Conservation (phyloP, 352 stramenopile species). For the Phytophthora citricola region DNA sequence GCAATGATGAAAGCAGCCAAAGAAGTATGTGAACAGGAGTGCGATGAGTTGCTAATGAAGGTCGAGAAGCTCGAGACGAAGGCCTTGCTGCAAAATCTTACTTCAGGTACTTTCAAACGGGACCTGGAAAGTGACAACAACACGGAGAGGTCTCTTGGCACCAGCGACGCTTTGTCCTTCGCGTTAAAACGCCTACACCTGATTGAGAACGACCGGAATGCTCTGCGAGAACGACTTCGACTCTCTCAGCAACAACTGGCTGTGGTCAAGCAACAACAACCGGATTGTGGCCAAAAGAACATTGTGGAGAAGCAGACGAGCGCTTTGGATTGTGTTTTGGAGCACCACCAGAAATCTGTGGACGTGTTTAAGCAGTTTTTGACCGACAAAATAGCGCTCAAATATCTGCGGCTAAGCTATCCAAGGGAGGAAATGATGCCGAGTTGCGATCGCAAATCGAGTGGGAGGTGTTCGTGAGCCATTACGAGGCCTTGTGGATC, state of each 20-base stretch:
- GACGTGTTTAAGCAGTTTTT: constrained; percentile 20
- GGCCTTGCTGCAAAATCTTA: constrained; percentile 9
- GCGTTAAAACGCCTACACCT: constrained; percentile 24
- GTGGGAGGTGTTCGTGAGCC: constrained; percentile 20
- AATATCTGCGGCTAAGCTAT: not conserved
- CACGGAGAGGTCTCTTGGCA: not conserved
- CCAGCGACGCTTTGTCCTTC: constrained; percentile 7
- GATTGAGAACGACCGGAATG: constrained; percentile 20
- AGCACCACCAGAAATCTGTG: constrained; percentile 31
- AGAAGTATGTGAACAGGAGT: constrained; percentile 30
- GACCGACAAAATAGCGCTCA: not conserved
- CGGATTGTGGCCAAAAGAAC: not conserved
- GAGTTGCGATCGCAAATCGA: not conserved
- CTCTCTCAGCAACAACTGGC: constrained; percentile 24
- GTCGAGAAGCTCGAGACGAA: constrained; percentile 37
- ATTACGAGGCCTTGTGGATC: constrained; percentile 40
- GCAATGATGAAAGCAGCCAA: constrained; percentile 24
- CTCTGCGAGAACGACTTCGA: constrained; percentile 18
- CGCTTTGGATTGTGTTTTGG: constrained; percentile 14
- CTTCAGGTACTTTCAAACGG: not conserved
- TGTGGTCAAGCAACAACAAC: constrained; percentile 9
- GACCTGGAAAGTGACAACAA: not conserved
- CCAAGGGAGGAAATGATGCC: not conserved
- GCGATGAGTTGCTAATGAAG: constrained; percentile 29
- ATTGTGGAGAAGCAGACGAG: not conserved